Evolutionary conservation across 163 green algal species (phyloP), one percentile per base, ranked within the genome.

Genomic region (Prototheca wickerhamii): DNA sequence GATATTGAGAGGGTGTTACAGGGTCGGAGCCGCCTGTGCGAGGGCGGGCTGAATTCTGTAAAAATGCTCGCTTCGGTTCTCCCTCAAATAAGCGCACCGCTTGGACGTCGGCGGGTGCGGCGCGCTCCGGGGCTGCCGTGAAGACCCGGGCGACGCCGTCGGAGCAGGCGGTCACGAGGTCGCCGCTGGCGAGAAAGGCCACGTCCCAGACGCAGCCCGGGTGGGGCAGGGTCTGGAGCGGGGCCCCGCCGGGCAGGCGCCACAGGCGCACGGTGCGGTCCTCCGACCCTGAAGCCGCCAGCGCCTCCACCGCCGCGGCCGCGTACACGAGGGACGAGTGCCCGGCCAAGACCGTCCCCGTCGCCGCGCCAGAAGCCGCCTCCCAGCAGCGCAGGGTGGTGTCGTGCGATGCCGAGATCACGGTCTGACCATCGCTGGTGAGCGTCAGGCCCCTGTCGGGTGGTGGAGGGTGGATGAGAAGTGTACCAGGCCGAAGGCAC

Each of bases 131-230:
- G 12, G 71, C 73, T 0, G 33, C 53, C 3, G 78, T 90, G 82
- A 85, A 98, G 12, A 97, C 40, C 20, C 87, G 71, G 0, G 82
- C 83, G 60, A 90, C 77, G 17, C 82, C 78, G 75, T 98, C 92
- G 4, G 78, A 76, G 74, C 86, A 96, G 33, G 67, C 92, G 17
- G 81, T 96, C 23, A 94, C 76, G 4, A 98, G 67, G 70, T 98
- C 88, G 2, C 82, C 84, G 32, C 77, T 77, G 12, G 78, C 54
- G 42, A 92, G 76, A 73, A 93, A 96, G 4, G 65, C 75, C 4
- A 94, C 80, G 23, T 69, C 83, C 92, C 92, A 98, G 28, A 97
- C 75, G 67, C 87, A 95, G 15, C 88, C 83, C 4, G 86, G 81
- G 68, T 94, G 88, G 49, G 82, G 64, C 1, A 95, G 66, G 5